A percentile compares a stretch with the other conserved stretches of the same genome.
Evolutionary conservation across 179 eudicot species (phyloP).

Genomic region (Carnegiea gigantea): DNA sequence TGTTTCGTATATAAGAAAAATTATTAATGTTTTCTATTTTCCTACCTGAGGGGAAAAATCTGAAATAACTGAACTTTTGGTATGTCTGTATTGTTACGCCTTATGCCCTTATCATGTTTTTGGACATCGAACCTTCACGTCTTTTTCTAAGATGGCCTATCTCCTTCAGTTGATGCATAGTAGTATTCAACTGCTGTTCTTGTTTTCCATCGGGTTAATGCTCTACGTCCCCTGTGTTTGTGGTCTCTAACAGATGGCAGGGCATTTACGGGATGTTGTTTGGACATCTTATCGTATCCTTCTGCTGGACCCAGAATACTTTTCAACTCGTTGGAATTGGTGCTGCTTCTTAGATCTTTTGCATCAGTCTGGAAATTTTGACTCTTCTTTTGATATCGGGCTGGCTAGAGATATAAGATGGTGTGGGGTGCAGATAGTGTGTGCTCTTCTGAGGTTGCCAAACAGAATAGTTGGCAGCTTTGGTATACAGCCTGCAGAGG

Average conservation of each 20-base stretch:
- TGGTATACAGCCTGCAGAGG: slow-evolving; percentile 53
- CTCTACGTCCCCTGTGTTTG: not conserved
- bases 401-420: slow-evolving; percentile 62
- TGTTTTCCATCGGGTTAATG: not conserved
- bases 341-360: slow-evolving; percentile 68
- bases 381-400: slow-evolving; percentile 29
- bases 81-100: not conserved
- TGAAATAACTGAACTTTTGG: not conserved
- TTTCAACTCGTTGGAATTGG: slow-evolving; percentile 83
- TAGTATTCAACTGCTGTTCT: not conserved
- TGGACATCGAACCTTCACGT: not conserved
- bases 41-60: not conserved
- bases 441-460: slow-evolving; percentile 57
- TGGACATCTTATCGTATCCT: slow-evolving; percentile 80
- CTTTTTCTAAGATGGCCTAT: not conserved
- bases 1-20: not conserved
- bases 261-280: slow-evolving; percentile 45
- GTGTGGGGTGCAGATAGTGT: slow-evolving; percentile 70
- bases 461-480: slow-evolving; percentile 46
- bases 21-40: not conserved
- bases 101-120: not conserved
- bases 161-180: not conserved
- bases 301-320: slow-evolving; percentile 50
- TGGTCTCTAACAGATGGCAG: slow-evolving; percentile 38
- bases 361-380: slow-evolving; percentile 38